Base-by-base conservation (phyloP, 2,329 filamentous ascomycete species). In the Juglanconis sp. region DNA sequence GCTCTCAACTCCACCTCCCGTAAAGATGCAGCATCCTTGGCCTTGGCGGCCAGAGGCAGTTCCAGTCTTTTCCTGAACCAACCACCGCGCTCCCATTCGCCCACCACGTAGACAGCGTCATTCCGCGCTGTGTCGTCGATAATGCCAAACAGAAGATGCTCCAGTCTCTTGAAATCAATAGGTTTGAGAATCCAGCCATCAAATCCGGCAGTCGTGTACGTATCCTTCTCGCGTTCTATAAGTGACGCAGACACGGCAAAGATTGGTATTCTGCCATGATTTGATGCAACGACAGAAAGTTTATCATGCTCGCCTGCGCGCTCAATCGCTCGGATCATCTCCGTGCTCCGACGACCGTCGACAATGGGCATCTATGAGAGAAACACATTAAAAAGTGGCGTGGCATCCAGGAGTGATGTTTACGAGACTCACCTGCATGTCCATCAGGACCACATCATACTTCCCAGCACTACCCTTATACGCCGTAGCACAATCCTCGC, bases 121-220 rank as follows among this genome's bases (percentile, higher is more conserved):
- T 82, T 73, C 17, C 91, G 81, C 0, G 81, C 75, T 0, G 82
- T 74, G 0, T 81, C 76, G 50, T 90, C 81, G 3, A 85, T 79
- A 44, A 95, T 90, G 1, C 91, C 91, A 1, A 77, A 73, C 58
- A 96, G 80, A 7, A 96, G 78, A 30, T 82, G 80, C 61, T 85
- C 85, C 0, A 96, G 78, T 8, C 91, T 82, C 65, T 86, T 85
- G 70, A 96, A 96, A 62, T 94, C 87, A 49, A 96, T 90, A 0
- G 92, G 92, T 69, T 96, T 96, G 60, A 96, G 77, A 32, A 96
- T 92, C 92, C 92, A 96, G 31, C 89, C 92, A 66, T 96, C 92
- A 66, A 96, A 96, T 0, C 92, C 92, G 6, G 87, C 86, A 49
- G 89, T 81, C 48, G 92, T 83, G 66, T 96, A 96, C 0, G 74